Evolutionary conservation across 2,329 filamentous ascomycete genomes (phyloP).

Genomic region (Talaromyces sp.): DNA sequence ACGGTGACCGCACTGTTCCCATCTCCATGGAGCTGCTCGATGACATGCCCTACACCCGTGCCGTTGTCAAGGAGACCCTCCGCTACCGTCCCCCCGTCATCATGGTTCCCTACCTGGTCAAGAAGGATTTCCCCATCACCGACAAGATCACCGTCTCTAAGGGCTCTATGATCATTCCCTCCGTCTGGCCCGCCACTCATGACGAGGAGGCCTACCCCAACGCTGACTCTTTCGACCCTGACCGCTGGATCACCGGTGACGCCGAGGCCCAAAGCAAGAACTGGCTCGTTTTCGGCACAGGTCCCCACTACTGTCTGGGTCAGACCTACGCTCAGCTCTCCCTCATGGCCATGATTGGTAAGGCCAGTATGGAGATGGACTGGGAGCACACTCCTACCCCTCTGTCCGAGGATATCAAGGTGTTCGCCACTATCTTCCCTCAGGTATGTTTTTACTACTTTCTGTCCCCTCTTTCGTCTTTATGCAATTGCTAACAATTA

Average conservation of each 20-base stretch:
- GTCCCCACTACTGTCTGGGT: conserved; percentile 94
- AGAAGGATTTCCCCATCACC: conserved; percentile 93
- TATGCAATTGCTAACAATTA: conserved; percentile 22
- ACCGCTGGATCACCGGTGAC: conserved; percentile 86
- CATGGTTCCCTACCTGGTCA: conserved; percentile 93
- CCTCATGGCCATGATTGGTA: conserved; percentile 85
- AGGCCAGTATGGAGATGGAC: conserved; percentile 81
- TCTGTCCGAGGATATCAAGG: conserved; percentile 89
- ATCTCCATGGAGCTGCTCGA: conserved; percentile 86
- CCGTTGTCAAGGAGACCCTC: conserved; percentile 86
- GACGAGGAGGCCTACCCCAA: conserved; percentile 91
- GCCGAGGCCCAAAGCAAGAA: conserved; percentile 94
- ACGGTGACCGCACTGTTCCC: conserved; percentile 70
- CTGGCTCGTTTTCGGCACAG: conserved; percentile 93
- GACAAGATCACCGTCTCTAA: conserved; percentile 89
- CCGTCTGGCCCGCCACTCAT: conserved; percentile 85
- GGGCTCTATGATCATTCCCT: conserved; percentile 91
- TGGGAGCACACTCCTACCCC: conserved; percentile 89
- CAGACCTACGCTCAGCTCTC: conserved; percentile 91
- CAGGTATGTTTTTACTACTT: conserved; percentile 60
- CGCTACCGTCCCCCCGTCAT: conserved; percentile 94
- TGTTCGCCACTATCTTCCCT: conserved; percentile 98
- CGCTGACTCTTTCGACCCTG: conserved; percentile 85
- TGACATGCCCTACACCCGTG: conserved; percentile 84
- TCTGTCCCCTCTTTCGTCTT: conserved; percentile 10